Percentiles rank a stretch among this genome's conserved stretches.
Conservation (phyloP, 371 early-diverging fungal genomes). For the Mortierella sp. region DNA sequence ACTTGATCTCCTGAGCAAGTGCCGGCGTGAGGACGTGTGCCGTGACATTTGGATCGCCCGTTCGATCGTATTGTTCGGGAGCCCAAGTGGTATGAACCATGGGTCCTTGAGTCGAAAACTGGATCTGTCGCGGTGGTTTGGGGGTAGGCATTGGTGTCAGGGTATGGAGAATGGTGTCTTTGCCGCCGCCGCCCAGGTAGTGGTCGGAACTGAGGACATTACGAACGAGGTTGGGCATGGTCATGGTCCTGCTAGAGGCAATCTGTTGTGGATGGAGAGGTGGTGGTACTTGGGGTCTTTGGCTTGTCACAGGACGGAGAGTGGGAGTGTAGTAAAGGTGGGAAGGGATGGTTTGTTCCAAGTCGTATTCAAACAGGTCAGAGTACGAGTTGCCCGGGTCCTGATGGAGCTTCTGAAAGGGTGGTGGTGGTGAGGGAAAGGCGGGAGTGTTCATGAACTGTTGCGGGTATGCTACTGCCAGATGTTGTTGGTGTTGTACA, state of each 20-base stretch:
- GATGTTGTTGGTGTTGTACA: too few species aligned
- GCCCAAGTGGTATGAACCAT: constrained; percentile 73
- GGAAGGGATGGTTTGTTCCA: constrained; percentile 14
- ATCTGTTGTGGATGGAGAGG: constrained; percentile 1
- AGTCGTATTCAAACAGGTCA: not conserved
- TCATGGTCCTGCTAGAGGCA: not conserved
- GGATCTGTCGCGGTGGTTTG: constrained; percentile 3
- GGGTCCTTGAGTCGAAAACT: constrained; percentile 26
- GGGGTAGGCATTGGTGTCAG: not conserved
- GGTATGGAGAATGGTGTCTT: not conserved
- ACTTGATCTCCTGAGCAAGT: constrained; percentile 76
- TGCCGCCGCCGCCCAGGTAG: too few species aligned
- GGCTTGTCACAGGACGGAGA: not conserved
- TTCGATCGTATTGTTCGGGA: constrained; percentile 74
- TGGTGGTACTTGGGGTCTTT: constrained; percentile 1
- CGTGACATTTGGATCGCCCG: constrained; percentile 68
- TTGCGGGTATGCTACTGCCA: not conserved
- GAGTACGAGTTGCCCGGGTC: not conserved
- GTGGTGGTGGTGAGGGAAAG: not conserved
- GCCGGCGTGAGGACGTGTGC: constrained; percentile 71
- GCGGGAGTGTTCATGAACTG: constrained; percentile 5
- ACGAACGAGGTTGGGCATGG: not conserved
- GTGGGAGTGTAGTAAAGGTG: constrained; percentile 9
- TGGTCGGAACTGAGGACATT: not conserved
- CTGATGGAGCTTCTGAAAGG: constrained; percentile 1